Evolutionary conservation across 1,284 basidiomycete species (phyloP), one percentile per base, ranked within the genome.

Genomic region (Trametes versicolor): DNA sequence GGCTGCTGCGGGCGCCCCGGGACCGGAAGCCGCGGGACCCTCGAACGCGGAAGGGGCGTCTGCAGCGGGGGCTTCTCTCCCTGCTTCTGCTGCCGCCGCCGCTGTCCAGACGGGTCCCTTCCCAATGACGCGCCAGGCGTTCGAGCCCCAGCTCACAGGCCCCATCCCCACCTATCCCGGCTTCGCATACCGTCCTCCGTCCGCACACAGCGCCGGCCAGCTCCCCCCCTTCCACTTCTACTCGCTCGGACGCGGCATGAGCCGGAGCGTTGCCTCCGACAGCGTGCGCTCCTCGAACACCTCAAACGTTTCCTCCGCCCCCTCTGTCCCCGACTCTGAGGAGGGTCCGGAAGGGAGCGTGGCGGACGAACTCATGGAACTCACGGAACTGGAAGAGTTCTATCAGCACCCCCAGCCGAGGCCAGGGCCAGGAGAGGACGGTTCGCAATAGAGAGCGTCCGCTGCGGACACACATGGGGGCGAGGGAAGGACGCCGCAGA

Each of bases 111-210:
- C 65, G 51, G 54, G 57, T 27, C 58, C 64, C 29, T 54, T 51
- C 41, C 43, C 62, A 25, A 51, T 62, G 47, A 53, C 67, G 53
- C 64, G 47, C 23, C 39, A 58, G 23, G 58, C 60, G 41, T 69
- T 69, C 63, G 68, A 67, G 50, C 68, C 68, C 39, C 65, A 65
- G 41, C 63, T 69, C 39, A 54, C 60, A 37, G 68, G 63, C 39
- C 63, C 65, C 58, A 58, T 65, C 39, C 68, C 65, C 61, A 54
- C 57, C 49, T 69, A 67, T 50, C 68, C 68, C 63, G 68, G 65
- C 21, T 37, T 65, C 51, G 52, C 63, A 45, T 67, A 66, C 65
- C 65, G 68, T 34, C 50, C 68, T 45, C 68, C 63, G 45, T 65
- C 65, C 48, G 58, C 63, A 39, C 55, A 41, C 59, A 36, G 39